Conservation (phyloP, 2,329 filamentous ascomycete species). For the Ambrosiella beaveri region DNA sequence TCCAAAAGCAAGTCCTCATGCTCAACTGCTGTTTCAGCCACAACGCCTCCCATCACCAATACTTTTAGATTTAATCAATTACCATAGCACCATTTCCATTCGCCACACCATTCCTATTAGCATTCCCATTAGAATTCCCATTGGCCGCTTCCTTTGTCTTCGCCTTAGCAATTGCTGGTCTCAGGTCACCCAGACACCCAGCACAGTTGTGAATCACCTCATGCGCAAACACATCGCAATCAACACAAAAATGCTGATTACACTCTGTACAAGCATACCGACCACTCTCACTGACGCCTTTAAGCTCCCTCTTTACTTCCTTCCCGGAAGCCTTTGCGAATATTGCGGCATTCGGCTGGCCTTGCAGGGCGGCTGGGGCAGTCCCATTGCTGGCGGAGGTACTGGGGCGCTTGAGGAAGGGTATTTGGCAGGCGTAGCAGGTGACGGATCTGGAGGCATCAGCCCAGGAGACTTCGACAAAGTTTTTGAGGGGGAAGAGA, state of each 20-base stretch:
- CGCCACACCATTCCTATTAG: conserved; percentile 1
- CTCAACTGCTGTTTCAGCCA: too few relatives aligned
- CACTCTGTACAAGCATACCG: conserved; percentile 85
- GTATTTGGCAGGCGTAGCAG: conserved; percentile 62
- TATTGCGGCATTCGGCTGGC: not conserved
- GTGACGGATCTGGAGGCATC: conserved; percentile 43
- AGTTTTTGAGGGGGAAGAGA: conserved; percentile 76
- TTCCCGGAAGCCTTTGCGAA: not conserved
- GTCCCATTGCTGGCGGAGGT: conserved; percentile 11
- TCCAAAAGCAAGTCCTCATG: too few relatives aligned
- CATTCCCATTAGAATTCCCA: not conserved
- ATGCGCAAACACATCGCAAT: conserved; percentile 91
- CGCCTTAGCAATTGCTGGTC: conserved; percentile 16
- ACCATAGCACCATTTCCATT: conserved; percentile 28
- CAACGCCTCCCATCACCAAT: not conserved
- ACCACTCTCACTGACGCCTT: conserved; percentile 66
- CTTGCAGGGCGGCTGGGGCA: not conserved
- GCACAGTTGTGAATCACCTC: conserved; percentile 93
- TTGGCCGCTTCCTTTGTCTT: conserved; percentile 13
- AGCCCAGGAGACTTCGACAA: conserved; percentile 76
- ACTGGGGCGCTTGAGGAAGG: conserved; percentile 43
- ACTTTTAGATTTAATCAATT: conserved; percentile 19
- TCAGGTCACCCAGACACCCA: conserved; percentile 51
- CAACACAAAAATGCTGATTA: conserved; percentile 83
- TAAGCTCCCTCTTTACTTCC: conserved; percentile 20